phyloP scores from a whole-genome alignment of 208 protist genomes.

The Leishmania amazonensis region DNA sequence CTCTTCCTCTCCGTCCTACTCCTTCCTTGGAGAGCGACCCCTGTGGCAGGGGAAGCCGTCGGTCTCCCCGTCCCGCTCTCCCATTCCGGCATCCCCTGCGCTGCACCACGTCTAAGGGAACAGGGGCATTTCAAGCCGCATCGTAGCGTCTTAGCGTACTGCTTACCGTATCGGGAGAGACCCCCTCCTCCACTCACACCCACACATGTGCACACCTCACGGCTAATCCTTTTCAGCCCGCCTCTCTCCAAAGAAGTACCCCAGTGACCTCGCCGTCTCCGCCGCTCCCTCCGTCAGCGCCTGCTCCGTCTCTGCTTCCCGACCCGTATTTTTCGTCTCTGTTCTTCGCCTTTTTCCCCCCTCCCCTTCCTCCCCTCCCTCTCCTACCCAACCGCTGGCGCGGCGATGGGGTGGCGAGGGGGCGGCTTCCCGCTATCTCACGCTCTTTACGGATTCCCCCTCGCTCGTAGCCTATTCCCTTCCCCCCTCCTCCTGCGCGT shows the following conservation, averaged over 20 bases:
- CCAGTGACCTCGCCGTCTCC: not conserved
- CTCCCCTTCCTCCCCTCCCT: not conserved
- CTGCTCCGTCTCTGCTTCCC: conserved; percentile 7
- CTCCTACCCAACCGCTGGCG: not conserved
- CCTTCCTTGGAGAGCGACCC: not conserved
- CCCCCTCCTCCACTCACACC: no score
- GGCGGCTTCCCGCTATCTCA: not conserved
- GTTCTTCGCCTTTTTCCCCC: not conserved
- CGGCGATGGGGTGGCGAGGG: not conserved
- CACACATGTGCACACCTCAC: not conserved
- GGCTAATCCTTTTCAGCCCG: not conserved
- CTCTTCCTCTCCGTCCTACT: not conserved
- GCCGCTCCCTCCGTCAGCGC: not conserved
- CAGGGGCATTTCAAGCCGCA: not conserved
- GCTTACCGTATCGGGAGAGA: not conserved
- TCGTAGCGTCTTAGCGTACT: not conserved
- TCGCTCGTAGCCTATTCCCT: not conserved
- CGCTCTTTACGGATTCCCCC: conserved; percentile 5
- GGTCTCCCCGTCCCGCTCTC: not conserved
- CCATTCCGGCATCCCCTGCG: not conserved
- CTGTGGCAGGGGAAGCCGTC: not conserved
- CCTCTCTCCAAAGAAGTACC: not conserved
- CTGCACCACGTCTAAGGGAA: not conserved
- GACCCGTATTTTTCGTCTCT: not conserved
- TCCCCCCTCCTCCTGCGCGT: not conserved